Evolutionary conservation across 129 eudicot genomes (phyloP).

Genomic region (sunflower (Helianthus annuus)): DNA sequence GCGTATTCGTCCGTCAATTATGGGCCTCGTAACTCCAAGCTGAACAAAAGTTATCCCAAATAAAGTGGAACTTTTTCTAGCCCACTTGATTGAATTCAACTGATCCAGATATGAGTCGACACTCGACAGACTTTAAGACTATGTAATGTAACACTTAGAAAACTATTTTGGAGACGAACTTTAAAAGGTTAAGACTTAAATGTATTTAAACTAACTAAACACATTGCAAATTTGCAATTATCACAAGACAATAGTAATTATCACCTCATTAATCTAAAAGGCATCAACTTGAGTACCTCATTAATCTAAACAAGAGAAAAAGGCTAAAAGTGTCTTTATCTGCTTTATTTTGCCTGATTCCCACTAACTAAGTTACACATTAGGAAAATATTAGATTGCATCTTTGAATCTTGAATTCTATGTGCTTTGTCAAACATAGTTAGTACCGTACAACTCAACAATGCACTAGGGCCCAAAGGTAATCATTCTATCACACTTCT

Average conservation of each 20-base stretch:
- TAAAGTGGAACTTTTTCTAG: no score
- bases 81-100: no score
- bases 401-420: conserved; percentile 30
- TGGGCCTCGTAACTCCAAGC: no score
- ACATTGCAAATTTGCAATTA: conserved; percentile 2
- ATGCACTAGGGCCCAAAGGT: conserved; percentile 27
- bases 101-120: no score
- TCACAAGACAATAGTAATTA: conserved; percentile 9
- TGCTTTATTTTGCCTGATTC: conserved; percentile 37
- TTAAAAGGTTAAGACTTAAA: no score
- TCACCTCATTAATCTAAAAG: conserved; percentile 23
- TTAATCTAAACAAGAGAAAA: conserved; percentile 36
- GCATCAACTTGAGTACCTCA: conserved; percentile 38
- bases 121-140: no score
- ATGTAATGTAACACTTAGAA: no score
- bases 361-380: conserved; percentile 36
- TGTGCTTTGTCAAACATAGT: conserved; percentile 9
- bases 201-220: not conserved
- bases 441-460: conserved; percentile 28
- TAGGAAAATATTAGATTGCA: conserved; percentile 36
- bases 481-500: conserved; percentile 19
- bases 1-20: no score
- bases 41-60: no score
- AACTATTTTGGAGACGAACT: no score
- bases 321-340: conserved; percentile 36